phyloP scores from a whole-genome alignment of 805 yeast genomes.

The Candida palmyrensis region DNA sequence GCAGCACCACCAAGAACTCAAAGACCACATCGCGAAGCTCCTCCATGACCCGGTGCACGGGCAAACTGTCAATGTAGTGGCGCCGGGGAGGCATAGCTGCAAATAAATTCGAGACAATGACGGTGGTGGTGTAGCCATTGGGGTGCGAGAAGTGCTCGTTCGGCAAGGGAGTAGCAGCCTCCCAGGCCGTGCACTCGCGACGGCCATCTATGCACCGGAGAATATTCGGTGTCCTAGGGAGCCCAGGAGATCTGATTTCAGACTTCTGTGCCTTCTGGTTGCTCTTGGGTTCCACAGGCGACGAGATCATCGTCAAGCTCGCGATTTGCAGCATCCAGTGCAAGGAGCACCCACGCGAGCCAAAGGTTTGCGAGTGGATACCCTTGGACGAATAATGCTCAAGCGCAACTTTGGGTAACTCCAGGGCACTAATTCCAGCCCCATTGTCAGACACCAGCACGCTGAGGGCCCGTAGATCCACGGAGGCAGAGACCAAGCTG shows the following conservation, averaged over 20 bases:
- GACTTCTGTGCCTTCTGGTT: too few relatives aligned
- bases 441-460: slow-evolving; percentile 65
- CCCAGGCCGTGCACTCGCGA: too few relatives aligned
- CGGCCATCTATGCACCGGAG: too few relatives aligned
- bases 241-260: too few relatives aligned
- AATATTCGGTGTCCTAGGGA: too few relatives aligned
- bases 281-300: too few relatives aligned
- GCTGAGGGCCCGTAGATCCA: slow-evolving; percentile 27
- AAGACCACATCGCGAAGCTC: slow-evolving; percentile 26
- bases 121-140: slow-evolving; percentile 16
- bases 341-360: slow-evolving; percentile 74
- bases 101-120: slow-evolving; percentile 37
- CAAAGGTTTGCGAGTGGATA: slow-evolving; percentile 38
- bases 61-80: slow-evolving; percentile 12
- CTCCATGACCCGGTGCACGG: slow-evolving; percentile 16
- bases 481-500: slow-evolving; percentile 23
- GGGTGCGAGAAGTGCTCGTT: slow-evolving; percentile 1
- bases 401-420: slow-evolving; percentile 43
- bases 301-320: slow-evolving; percentile 32
- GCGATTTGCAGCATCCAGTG: slow-evolving; percentile 47
- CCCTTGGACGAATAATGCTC: slow-evolving; percentile 54
- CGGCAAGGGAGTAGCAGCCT: too few relatives aligned
- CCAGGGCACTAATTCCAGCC: slow-evolving; percentile 50
- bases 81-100: slow-evolving; percentile 41
- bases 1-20: slow-evolving; percentile 20